Base-by-base conservation (phyloP, 306 rosid species). In the Vachellia collinsii region DNA sequence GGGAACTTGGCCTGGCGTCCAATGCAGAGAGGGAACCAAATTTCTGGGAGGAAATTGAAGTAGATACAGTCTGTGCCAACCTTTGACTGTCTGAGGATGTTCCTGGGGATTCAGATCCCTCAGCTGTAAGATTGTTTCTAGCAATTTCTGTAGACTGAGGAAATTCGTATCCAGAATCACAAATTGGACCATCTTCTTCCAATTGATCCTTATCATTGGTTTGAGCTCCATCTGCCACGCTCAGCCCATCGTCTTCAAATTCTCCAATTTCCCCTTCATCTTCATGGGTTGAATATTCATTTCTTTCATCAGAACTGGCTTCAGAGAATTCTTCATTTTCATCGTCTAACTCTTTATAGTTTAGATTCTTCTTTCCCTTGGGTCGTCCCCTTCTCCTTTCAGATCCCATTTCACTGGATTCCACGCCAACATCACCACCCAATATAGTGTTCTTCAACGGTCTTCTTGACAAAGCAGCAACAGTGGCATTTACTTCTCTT, bases 371-470 rank as follows among this genome's bases (percentile, higher is more conserved):
- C 79, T 91, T 93, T 6, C 94, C 92, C 86, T 91, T 96, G 81
- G 97, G 99, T 36, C 97, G 87, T 70, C 99, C 99, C 74, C 99
- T 88, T 88, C 85, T 92, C 81, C 91, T 92, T 86, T 93, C 99
- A 83, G 98, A 90, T 53, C 97, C 97, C 84, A 89, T 11, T 88
- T 93, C 99, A 80, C 84, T 85, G 10, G 93, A 56, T 72, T 91
- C 92, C 68, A 79, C 4, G 4, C 77, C 93, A 82, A 72, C 54
- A 80, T 67, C 84, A 75, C 91, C 87, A 81, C 93, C 90, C 54
- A 88, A 85, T 67, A 90, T 78, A 58, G 76, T 84, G 62, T 84
- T 88, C 88, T 92, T 96, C 41, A 86, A 87, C 47, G 99, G 97
- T 62, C 79, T 85, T 84, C 91, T 96, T 46, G 99, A 93, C 70